These are phyloP conservation scores for Marasmius sp. DNA, from an alignment of 1,284 basidiomycete genomes.

Conservation along the genomic window DNA sequence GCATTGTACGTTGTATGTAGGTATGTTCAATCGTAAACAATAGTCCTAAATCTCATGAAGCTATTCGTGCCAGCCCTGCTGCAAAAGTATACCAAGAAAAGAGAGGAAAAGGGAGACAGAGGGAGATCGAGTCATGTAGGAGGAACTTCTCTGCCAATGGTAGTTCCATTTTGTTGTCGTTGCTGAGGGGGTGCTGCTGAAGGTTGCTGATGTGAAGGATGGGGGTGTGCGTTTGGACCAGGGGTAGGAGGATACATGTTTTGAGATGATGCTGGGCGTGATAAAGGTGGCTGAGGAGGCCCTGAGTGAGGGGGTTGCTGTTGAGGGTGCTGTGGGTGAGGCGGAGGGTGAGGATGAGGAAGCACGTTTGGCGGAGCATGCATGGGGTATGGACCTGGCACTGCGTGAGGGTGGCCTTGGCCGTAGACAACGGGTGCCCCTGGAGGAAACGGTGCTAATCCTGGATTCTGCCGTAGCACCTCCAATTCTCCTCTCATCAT, in stretches of 20 bases:
- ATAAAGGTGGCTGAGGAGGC: too few species aligned
- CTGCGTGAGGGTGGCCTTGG: slow-evolving; percentile 34
- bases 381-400: slow-evolving; percentile 42
- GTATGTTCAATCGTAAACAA: not conserved
- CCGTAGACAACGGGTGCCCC: slow-evolving; percentile 51
- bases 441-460: slow-evolving; percentile 49
- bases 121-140: slow-evolving; percentile 27
- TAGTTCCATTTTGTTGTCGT: slow-evolving; percentile 31
- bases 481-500: slow-evolving; percentile 76
- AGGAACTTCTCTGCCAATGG: slow-evolving; percentile 27
- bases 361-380: slow-evolving; percentile 38
- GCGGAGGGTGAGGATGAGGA: slow-evolving; percentile 40
- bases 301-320: slow-evolving; percentile 14
- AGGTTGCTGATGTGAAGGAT: too few species aligned
- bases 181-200: slow-evolving; percentile 12
- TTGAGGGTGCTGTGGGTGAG: slow-evolving; percentile 30
- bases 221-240: slow-evolving; percentile 22
- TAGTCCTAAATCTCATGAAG: not conserved
- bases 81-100: slow-evolving; percentile 5
- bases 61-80: slow-evolving; percentile 1
- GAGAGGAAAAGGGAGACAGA: not conserved
- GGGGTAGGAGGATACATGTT: slow-evolving; percentile 44
- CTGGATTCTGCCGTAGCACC: slow-evolving; percentile 52
- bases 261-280: slow-evolving; percentile 40
- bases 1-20: not conserved